These are phyloP conservation scores for Hericium alpestre DNA, from an alignment of 768 basidiomycete genomes.

Conservation along the genomic window DNA sequence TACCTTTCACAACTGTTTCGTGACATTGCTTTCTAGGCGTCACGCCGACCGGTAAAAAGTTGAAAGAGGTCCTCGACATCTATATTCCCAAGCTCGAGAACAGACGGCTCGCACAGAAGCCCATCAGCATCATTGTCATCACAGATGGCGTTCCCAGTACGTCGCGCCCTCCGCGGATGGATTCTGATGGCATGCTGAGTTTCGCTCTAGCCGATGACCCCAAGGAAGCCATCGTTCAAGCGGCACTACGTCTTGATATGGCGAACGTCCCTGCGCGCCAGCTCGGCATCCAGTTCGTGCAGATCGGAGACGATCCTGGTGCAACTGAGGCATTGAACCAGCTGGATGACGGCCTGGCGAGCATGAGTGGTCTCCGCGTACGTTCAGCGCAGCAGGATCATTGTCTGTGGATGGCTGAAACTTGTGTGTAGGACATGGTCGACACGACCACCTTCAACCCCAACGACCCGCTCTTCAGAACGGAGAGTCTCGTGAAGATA, in stretches of 20 bases:
- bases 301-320: conserved; percentile 25
- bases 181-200: not conserved
- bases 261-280: conserved; percentile 22
- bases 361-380: conserved; percentile 7
- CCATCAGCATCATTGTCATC: conserved; percentile 26
- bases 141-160: conserved; percentile 32
- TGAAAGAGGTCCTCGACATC: conserved; percentile 25
- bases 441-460: conserved; percentile 5
- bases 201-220: conserved; percentile 14
- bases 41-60: conserved; percentile 28
- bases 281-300: conserved; percentile 29
- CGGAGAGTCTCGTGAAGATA: conserved; percentile 6
- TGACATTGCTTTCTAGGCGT: conserved; percentile 20
- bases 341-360: conserved; percentile 9
- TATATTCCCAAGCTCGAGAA: conserved; percentile 26
- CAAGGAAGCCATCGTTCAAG: conserved; percentile 9
- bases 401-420: not conserved
- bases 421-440: conserved; percentile 8
- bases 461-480: conserved; percentile 7
- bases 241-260: conserved; percentile 20
- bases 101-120: conserved; percentile 22
- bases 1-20: no score
- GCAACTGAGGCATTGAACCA: conserved; percentile 22
- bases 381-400: not conserved
- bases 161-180: conserved; percentile 2